Percentiles rank a stretch among this genome's conserved stretches.
Evolutionary conservation across 116 monocot species (phyloP).

Genomic region (Trichopus zeylanicus): DNA sequence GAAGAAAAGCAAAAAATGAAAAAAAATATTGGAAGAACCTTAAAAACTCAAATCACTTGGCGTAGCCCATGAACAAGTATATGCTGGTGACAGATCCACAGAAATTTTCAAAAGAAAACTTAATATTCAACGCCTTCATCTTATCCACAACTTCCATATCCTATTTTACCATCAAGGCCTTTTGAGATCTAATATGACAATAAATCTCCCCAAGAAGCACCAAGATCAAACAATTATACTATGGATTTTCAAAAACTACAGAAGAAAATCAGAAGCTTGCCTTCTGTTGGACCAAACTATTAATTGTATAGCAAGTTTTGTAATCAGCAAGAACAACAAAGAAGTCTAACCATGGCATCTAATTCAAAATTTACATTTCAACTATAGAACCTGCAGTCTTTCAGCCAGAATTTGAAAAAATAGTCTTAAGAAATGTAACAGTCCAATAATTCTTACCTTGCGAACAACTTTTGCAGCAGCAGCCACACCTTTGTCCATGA

Average conservation of each 20-base stretch:
- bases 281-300: too few species aligned
- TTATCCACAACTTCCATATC: not conserved
- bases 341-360: too few species aligned
- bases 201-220: not conserved
- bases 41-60: too few species aligned
- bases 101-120: not conserved
- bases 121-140: not conserved
- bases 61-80: too few species aligned
- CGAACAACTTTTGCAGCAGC: slow-evolving; percentile 94
- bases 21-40: too few species aligned
- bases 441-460: slow-evolving; percentile 41
- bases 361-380: too few species aligned
- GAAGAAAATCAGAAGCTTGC: too few species aligned
- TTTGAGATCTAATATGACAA: not conserved
- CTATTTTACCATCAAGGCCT: not conserved
- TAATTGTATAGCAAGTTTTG: too few species aligned
- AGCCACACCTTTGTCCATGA: slow-evolving; percentile 92
- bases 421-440: not conserved
- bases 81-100: too few species aligned
- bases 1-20: too few species aligned
- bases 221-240: not conserved
- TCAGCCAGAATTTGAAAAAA: not conserved
- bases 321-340: too few species aligned
- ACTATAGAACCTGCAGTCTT: not conserved
- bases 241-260: too few species aligned